These are phyloP conservation scores for Termitomyces sp. DNA, from an alignment of 768 basidiomycete species.

Conservation along the genomic window DNA sequence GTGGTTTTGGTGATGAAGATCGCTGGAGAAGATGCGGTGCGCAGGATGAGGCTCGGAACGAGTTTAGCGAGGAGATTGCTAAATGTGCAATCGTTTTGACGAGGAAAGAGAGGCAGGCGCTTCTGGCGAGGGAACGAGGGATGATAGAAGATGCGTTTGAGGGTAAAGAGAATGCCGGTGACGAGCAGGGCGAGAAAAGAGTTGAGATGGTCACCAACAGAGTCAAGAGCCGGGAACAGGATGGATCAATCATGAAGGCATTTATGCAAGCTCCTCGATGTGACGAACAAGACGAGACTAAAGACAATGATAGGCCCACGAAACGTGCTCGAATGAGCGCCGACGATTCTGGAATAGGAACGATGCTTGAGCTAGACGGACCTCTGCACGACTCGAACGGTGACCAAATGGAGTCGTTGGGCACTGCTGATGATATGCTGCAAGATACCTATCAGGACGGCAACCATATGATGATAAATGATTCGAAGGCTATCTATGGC, in stretches of 20 bases:
- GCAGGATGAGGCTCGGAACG: neutral
- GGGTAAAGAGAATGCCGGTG: conserved; percentile 3
- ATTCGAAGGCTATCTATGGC: neutral
- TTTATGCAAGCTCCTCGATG: neutral
- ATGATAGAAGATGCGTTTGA: conserved; percentile 6
- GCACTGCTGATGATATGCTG: neutral
- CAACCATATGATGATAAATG: neutral
- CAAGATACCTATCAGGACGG: neutral
- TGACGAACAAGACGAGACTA: neutral
- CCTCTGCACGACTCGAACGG: conserved; percentile 1
- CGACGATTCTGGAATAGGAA: conserved; percentile 19
- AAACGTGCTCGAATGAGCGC: conserved; percentile 16
- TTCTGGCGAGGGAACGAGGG: conserved; percentile 4
- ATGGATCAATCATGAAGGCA: neutral
- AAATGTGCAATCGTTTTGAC: conserved; percentile 33
- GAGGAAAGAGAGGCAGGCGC: conserved; percentile 29
- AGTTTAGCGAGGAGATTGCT: conserved; percentile 8
- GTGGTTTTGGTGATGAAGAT: conserved; percentile 3
- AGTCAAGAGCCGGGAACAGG: neutral
- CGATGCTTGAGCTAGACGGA: conserved; percentile 7
- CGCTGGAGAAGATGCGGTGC: conserved; percentile 3
- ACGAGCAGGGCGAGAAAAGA: neutral
- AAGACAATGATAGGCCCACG: neutral
- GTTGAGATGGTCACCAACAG: neutral
- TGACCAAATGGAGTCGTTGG: neutral